phyloP scores from a whole-genome alignment of 257 asterid species.

The Solanum virginianum region DNA sequence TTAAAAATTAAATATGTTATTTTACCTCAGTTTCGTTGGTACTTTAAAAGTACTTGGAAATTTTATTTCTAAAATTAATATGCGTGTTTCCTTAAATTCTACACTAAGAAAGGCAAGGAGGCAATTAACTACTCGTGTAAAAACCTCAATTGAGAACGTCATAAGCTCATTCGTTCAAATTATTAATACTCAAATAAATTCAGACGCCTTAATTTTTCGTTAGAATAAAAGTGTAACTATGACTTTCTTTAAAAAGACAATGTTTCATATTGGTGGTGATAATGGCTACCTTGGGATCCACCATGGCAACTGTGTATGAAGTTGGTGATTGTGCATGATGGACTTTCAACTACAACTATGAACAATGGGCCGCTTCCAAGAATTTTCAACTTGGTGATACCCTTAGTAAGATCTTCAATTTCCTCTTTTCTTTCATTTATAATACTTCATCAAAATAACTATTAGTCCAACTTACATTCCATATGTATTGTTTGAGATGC shows the following conservation, averaged over 20 bases:
- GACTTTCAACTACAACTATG: not conserved
- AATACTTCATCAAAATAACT: too few relatives aligned
- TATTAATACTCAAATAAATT: fast-evolving
- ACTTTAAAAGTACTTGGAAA: not conserved
- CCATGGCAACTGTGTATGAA: not conserved
- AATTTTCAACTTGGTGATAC: not conserved
- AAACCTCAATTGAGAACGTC: not conserved
- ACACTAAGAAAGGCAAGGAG: too few relatives aligned
- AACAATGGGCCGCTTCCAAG: not conserved
- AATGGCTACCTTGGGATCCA: not conserved
- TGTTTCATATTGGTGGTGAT: not conserved
- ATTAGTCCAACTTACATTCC: too few relatives aligned
- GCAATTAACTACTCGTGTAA: not conserved
- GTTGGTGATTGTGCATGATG: not conserved
- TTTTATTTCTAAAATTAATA: not conserved
- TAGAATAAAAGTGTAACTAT: not conserved
- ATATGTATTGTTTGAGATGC: not conserved
- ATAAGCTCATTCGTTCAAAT: not conserved
- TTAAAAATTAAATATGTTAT: not conserved
- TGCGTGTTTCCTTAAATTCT: too few relatives aligned
- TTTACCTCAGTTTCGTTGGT: not conserved
- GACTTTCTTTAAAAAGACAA: not conserved
- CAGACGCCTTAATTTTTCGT: not conserved
- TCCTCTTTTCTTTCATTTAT: too few relatives aligned
- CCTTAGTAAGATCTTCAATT: not conserved